Evolutionary conservation across 345 rosid species (phyloP).

Genomic region (Boechera stricta): DNA sequence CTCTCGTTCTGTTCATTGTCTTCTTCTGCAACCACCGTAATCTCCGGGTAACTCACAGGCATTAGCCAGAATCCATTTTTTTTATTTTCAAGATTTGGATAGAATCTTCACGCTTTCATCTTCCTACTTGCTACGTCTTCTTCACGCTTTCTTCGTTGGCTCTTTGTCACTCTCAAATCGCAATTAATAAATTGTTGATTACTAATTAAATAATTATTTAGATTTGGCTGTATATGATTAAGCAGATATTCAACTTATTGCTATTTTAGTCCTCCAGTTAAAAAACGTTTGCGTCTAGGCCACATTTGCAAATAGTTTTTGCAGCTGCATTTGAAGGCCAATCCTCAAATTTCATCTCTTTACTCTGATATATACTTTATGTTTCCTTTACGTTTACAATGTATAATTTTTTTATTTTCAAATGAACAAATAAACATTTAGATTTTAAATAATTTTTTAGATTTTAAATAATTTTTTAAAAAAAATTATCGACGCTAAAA

Average conservation of each 20-base stretch:
- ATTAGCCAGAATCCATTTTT: slow-evolving; percentile 2
- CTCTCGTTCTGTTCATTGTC: slow-evolving; percentile 3
- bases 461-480: too few species aligned
- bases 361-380: too few species aligned
- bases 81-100: not conserved
- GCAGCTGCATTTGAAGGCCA: too few species aligned
- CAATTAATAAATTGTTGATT: not conserved
- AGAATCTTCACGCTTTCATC: not conserved
- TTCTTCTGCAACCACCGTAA: not conserved
- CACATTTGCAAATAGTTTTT: too few species aligned
- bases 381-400: too few species aligned
- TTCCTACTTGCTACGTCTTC: slow-evolving; percentile 9
- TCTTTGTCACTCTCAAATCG: slow-evolving; percentile 19
- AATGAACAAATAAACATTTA: too few species aligned
- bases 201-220: not conserved
- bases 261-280: not conserved
- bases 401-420: too few species aligned
- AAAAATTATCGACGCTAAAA: too few species aligned
- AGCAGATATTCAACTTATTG: not conserved
- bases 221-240: not conserved
- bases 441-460: too few species aligned
- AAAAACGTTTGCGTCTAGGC: too few species aligned
- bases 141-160: slow-evolving; percentile 30
- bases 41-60: slow-evolving; percentile 1
- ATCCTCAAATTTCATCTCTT: too few species aligned